Evolutionary conservation across 2,329 filamentous ascomycete genomes (phyloP), one percentile per base, ranked within the genome.

Genomic region (Periglandula ipomoeae): DNA sequence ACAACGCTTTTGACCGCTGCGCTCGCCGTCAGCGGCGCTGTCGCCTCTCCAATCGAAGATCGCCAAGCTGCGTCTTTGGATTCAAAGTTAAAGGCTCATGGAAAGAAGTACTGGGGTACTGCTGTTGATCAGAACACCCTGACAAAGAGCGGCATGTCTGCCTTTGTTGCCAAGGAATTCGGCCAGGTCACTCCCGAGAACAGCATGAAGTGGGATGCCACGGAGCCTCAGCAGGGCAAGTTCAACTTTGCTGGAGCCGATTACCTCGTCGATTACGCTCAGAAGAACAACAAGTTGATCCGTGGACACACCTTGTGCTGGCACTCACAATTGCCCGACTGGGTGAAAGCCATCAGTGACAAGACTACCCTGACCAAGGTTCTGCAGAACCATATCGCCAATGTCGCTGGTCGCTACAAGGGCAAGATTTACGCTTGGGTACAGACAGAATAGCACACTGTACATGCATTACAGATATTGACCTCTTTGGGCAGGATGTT

Each of bases 101-200:
- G 38, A 19, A 41, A 47, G 26, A 20, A 6, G 20, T 43, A 43
- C 46, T 48, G 38, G 38, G 46, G 46, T 2, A 17, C 17, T 1
- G 11, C 17, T 4, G 23, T 10, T 15, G 46, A 48, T 15, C 1
- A 5, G n/a, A 2, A 0, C n/a, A 8, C 15, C 4, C 27, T 48
- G 15, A 1, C 0, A 9, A 26, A 26, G 7, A 2, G 2, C 4
- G 30, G 11, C 30, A 15, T 43, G 10, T 13, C 38, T 11, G 11
- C 9, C 6, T 35, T 37, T 22, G 5, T 37, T 6, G n/a, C 20
- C 37, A 19, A 15, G 17, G 17, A 44, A 3, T 85, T 85, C 53
- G 81, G 81, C 19, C 75, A 80, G 61, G 69, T 86, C 20, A 84
- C 82, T 0, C 74, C 77, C 1, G 83, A 86, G 69, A 85, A 87